Base-by-base conservation (phyloP, 192 early-diverging fungal species). In the Podila epigama region DNA sequence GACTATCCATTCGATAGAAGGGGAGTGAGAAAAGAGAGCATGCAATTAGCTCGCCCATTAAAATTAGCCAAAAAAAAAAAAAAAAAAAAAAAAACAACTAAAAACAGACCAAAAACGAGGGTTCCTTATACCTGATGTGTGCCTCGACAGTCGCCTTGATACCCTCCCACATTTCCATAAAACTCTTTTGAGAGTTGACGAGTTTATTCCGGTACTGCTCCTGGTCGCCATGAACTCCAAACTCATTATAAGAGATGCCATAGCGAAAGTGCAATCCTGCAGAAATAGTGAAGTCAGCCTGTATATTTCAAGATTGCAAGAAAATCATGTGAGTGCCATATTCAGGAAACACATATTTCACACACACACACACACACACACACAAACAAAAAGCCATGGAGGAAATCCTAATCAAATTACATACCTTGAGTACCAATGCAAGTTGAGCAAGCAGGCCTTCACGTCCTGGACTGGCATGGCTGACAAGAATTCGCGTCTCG, bases 221-320 rank as follows among this genome's bases (percentile, higher is more conserved):
- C 63, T 85, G 84, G 31, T 85, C 82, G 31, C 68, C 68, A 48
- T 85, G 85, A 40, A 84, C 81, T 22, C 85, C 69, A 75, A 87
- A 89, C 51, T 89, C 87, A 55, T 89, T 89, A 58, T 87, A 89
- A 10, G 84, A 83, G 58, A 89, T 86, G 10, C 83, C 82, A 41
- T 89, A 89, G 25, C 87, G 82, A 66, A 89, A 89, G 57, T 89
- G 87, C 58, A 89, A 70, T 34, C 87, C 87, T 15, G 85, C 87
- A 25, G 87, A 89, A 10, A 89, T 81, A 22, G 87, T 89, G 58
- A 89, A 87, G 53, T 89, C 87, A 48, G 81, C 87, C 86, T 88
- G 70, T 12, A 34, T 27, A 57, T 37, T 8, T 7, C 13, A n/a
- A n/a, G n/a, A n/a, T n/a, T n/a, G n/a, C n/a, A n/a, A n/a, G n/a